Evolutionary conservation across 306 rosid genomes (phyloP), one percentile per base, ranked within the genome.

Genomic region (Quercus parvula): DNA sequence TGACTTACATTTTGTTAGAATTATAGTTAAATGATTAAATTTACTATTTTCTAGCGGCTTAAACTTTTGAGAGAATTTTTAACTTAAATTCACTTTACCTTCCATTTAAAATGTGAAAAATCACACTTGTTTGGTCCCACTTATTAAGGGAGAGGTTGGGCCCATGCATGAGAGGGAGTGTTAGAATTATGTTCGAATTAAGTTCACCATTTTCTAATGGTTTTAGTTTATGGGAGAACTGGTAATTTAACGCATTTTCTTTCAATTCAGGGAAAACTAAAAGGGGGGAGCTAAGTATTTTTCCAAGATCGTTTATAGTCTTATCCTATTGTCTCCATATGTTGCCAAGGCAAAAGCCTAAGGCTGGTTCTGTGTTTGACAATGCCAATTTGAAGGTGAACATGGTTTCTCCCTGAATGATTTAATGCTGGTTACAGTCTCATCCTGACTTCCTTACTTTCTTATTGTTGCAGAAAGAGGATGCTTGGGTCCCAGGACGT

Each of bases 241-340:
- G 38, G 38, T 33, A 33, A 33, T 33, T 5, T 33, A 33, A 33
- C 14, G 30, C 19, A 51, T 71, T 14, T 30, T 72, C 14, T 15
- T 5, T 68, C 72, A 8, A 58, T 80, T 20, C 81, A 94, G 98
- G 98, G 22, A 94, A 94, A 89, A 94, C 94, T 76, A 94, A 91
- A 84, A 94, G 88, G 73, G 98, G 98, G 74, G 97, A 94, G 83
- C 89, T 91, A 19, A 94, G 97, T 85, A 90, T 93, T 71, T 94
- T 94, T 72, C 97, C 95, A 54, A 87, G 78, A 82, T 85, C 88
- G 51, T 88, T 91, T 78, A 70, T 84, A 31, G 87, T 86, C 74
- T 86, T 94, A 73, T 90, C 97, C 59, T 92, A 90, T 84, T 90
- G 97, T 82, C 84, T 94, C 57, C 97, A 91, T 81, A 94, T 91